A percentile compares a stretch with the other conserved stretches of the same genome.
phyloP scores from a whole-genome alignment of 139 green algal species.

The Chlorella sorokiniana region DNA sequence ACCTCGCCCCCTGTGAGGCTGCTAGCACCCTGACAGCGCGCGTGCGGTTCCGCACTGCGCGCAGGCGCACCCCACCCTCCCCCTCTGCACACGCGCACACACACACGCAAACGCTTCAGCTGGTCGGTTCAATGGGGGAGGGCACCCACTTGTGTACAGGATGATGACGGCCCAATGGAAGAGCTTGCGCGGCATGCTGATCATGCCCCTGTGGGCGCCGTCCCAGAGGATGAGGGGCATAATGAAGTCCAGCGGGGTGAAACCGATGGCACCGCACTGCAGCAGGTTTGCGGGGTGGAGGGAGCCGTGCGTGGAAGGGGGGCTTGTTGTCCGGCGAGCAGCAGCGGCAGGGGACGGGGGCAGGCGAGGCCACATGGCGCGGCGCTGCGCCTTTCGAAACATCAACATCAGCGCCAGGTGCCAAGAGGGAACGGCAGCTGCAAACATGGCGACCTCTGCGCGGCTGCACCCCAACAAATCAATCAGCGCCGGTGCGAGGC shows the following conservation, averaged over 20 bases:
- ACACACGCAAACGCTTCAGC: not conserved
- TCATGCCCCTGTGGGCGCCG: not conserved
- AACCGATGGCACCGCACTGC: slow-evolving; percentile 24
- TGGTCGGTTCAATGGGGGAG: too few species aligned
- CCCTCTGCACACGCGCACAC: not conserved
- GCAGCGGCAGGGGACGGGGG: not conserved
- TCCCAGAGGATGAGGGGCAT: slow-evolving; percentile 42
- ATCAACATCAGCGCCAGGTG: too few species aligned
- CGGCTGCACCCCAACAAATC: too few species aligned
- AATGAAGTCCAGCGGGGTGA: slow-evolving; percentile 51
- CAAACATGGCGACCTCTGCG: too few species aligned
- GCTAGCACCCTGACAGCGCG: too few species aligned
- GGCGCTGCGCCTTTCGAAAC: too few species aligned
- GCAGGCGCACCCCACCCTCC: too few species aligned
- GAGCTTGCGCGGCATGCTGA: not conserved
- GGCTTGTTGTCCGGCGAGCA: not conserved
- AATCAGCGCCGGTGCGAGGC: too few species aligned
- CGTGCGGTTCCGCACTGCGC: too few species aligned
- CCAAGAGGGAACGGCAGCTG: too few species aligned
- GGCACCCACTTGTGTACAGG: not conserved
- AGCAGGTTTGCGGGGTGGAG: not conserved
- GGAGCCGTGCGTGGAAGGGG: not conserved
- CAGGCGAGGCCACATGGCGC: not conserved
- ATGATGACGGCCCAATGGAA: not conserved
- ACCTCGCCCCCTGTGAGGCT: too few species aligned